phyloP scores from a whole-genome alignment of 208 protist genomes.

The Acanthamoeba culbertsoni region DNA sequence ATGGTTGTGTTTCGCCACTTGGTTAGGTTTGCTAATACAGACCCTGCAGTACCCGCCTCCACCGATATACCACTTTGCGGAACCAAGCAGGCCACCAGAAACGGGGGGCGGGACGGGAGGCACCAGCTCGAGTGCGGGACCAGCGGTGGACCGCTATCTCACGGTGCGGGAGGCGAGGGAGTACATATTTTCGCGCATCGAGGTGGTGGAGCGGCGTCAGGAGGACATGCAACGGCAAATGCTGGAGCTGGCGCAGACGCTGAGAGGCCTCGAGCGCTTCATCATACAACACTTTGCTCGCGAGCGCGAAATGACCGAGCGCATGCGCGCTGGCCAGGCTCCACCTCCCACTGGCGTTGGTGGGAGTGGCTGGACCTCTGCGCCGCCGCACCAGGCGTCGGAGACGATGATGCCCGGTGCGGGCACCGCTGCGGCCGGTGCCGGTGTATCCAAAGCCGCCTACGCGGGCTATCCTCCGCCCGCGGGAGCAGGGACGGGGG shows the following conservation, averaged over 20 bases:
- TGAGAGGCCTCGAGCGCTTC: conserved; percentile 15
- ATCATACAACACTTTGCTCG: conserved; percentile 7
- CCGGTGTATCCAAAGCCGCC: no score
- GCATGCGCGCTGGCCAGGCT: not conserved
- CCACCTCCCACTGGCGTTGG: not conserved
- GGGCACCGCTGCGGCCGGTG: no score
- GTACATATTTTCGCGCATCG: conserved; percentile 19
- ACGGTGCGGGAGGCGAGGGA: conserved; percentile 13
- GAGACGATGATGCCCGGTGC: not conserved
- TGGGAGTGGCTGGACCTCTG: not conserved
- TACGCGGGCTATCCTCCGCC: not conserved
- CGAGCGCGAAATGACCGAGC: not conserved
- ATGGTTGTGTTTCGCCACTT: no score
- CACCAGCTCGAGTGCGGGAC: not conserved
- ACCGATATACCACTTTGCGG: not conserved
- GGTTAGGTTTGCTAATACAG: not conserved
- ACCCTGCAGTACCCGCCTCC: not conserved
- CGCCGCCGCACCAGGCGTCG: not conserved
- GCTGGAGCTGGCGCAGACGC: conserved; percentile 2
- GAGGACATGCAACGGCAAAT: conserved; percentile 25
- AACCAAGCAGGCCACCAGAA: not conserved
- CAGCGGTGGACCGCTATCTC: not conserved
- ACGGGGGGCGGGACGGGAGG: not conserved
- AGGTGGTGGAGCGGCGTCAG: conserved; percentile 9
- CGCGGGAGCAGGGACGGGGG: not conserved